These are phyloP conservation scores for Gossypium bickii DNA, from an alignment of 345 rosid species.

Conservation along the genomic window DNA sequence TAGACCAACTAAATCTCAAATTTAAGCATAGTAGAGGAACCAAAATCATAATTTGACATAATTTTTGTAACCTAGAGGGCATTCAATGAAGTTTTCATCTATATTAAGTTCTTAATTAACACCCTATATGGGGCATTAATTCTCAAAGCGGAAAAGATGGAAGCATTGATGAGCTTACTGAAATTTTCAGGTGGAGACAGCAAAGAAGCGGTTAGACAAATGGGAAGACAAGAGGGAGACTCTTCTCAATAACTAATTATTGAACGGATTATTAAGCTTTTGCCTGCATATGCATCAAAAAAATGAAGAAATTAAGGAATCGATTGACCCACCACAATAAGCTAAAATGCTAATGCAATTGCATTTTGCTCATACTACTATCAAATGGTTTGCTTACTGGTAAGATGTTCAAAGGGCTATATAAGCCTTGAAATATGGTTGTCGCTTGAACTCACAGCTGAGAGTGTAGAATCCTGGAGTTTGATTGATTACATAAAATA, in stretches of 20 bases:
- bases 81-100: not conserved
- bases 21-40: no score
- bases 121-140: not conserved
- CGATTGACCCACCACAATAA: not conserved
- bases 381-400: not conserved
- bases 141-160: not conserved
- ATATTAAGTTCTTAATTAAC: not conserved
- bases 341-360: not conserved
- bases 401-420: not conserved
- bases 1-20: no score
- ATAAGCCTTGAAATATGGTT: not conserved
- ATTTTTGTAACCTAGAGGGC: not conserved
- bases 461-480: not conserved
- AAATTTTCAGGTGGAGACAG: slow-evolving; percentile 56
- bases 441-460: not conserved
- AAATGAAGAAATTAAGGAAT: not conserved
- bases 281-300: not conserved
- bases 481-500: not conserved
- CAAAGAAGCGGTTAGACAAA: slow-evolving; percentile 46
- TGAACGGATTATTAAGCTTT: not conserved
- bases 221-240: slow-evolving; percentile 60
- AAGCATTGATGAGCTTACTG: not conserved
- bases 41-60: not conserved
- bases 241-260: slow-evolving; percentile 5
- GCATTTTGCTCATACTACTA: not conserved